Base-by-base conservation (phyloP, 176 grass and related monocot species). In the Tillandsia leiboldiana region DNA sequence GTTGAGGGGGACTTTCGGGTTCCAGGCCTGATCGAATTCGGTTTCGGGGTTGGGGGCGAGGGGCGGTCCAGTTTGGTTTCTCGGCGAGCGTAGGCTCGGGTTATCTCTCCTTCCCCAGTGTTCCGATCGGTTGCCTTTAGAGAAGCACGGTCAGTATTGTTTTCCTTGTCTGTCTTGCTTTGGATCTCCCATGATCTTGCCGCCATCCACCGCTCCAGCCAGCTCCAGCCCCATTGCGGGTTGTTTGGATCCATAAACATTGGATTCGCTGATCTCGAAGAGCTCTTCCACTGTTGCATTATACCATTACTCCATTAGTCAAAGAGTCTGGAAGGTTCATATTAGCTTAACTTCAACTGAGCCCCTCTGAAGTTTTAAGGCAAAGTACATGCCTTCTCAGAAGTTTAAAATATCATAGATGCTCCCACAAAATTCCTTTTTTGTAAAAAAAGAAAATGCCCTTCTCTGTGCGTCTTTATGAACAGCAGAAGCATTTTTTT, bases 201-300 rank as follows among this genome's bases (percentile, higher is more conserved):
- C 26, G 94, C 89, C 94, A 99, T 99, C 94, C 94, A 99, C 14
- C 94, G 90, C 70, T 99, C 94, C 62, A 99, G 63, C 94, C 94
- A 99, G 89, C 94, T 99, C 94, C 94, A 99, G 57, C 94, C 94
- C 94, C 94, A 99, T 51, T 93, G 90, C 7, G 83, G 80, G 75
- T 93, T 99, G 79, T 87, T 90, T 11, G 87, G 84, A 61, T 99
- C 94, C 71, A 93, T 91, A 66, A 99, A 99, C 89, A 99, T 93
- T 18, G 89, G 82, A 57, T 90, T 99, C 49, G 23, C 85, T 10
- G 87, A 81, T 77, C 84, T 99, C 9, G 90, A 93, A 75, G 83
- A 83, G 63, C 70, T 93, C 87, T 99, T 99, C 94, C 89, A 93
- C 94, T 99, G 79, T 64, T 14, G 72, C 33, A 42, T 42, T 42